Conservation (phyloP, 768 basidiomycete genomes). For the Amanita polypyramis region DNA sequence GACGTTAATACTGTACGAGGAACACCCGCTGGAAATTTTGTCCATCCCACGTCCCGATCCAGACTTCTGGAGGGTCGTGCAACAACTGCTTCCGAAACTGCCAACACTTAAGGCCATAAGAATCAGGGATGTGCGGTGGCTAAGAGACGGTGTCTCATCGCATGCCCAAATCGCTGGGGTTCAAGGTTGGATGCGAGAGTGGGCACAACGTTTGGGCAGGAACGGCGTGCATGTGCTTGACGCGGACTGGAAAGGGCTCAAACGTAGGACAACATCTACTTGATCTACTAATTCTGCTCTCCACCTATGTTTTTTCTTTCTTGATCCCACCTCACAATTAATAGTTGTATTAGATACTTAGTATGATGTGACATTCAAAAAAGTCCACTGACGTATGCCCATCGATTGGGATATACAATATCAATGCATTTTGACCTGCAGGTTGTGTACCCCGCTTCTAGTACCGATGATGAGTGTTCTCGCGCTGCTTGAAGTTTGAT, state of each 20-base stretch:
- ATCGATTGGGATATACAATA: no score
- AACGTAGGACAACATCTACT: not conserved
- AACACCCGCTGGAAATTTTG: slow-evolving; percentile 46
- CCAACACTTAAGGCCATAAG: slow-evolving; percentile 49
- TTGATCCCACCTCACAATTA: not conserved
- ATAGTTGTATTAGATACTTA: not conserved
- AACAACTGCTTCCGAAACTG: slow-evolving; percentile 42
- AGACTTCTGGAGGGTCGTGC: slow-evolving; percentile 47
- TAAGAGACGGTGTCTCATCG: slow-evolving; percentile 52
- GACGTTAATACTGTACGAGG: slow-evolving; percentile 22
- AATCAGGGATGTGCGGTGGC: slow-evolving; percentile 62
- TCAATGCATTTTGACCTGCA: no score
- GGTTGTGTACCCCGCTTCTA: no score
- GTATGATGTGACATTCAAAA: no score
- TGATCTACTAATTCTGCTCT: not conserved
- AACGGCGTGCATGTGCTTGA: slow-evolving; percentile 58
- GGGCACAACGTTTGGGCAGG: slow-evolving; percentile 52
- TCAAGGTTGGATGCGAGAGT: slow-evolving; percentile 72
- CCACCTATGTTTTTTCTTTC: not conserved
- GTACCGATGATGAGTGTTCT: no score
- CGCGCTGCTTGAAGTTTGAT: no score
- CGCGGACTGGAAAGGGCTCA: slow-evolving; percentile 48
- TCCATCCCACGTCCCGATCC: slow-evolving; percentile 66
- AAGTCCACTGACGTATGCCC: no score
- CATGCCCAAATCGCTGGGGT: slow-evolving; percentile 65